These are phyloP conservation scores for Leonotis leonurus DNA, from an alignment of 257 asterid genomes.

Conservation along the genomic window DNA sequence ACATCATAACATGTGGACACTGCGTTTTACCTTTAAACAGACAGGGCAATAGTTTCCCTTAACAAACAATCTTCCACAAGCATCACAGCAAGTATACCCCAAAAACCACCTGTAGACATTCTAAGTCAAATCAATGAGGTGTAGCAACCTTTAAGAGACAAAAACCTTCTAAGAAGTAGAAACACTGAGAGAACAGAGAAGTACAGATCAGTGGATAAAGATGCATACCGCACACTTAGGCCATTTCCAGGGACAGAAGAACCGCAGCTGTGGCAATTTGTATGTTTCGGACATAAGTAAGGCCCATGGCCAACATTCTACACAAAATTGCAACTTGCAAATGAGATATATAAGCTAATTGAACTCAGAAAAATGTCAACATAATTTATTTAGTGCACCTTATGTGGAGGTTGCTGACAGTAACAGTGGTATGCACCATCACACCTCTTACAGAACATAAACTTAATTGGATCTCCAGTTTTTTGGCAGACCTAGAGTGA, in stretches of 20 bases:
- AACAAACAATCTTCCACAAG: conserved; percentile 93
- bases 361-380: conserved; percentile 1
- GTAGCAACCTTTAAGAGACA: background rate
- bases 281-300: conserved; percentile 89
- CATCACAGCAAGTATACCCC: conserved; percentile 98
- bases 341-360: conserved; percentile 19
- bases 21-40: conserved; percentile 65
- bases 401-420: conserved; percentile 98
- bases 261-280: conserved; percentile 86
- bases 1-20: background rate
- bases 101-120: conserved; percentile 79
- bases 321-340: conserved; percentile 23
- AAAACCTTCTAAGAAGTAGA: background rate
- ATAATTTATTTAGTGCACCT: conserved; percentile 43
- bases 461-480: conserved; percentile 90
- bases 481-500: conserved; percentile 58
- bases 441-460: conserved; percentile 94
- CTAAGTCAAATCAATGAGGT: background rate
- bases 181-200: background rate
- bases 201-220: conserved; percentile 9
- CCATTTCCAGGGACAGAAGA: conserved; percentile 97
- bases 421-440: conserved; percentile 90
- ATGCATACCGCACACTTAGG: conserved; percentile 71
- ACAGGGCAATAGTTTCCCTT: conserved; percentile 94
- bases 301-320: conserved; percentile 91